Evolutionary conservation across 495 filamentous ascomycete genomes (phyloP), one percentile per base, ranked within the genome.

Genomic region (Talaromyces adpressus): DNA sequence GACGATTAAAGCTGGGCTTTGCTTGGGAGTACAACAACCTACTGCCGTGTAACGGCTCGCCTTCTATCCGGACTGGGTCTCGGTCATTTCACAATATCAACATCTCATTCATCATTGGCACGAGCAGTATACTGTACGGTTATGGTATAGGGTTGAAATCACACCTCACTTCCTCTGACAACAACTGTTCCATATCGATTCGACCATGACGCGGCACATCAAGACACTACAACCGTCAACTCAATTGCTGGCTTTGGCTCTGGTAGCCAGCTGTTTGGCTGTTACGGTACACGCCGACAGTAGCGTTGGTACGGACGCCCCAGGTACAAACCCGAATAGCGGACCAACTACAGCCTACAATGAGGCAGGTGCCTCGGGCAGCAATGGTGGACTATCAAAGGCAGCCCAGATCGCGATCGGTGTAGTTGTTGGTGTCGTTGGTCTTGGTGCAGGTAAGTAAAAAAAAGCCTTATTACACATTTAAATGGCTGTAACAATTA

Each of bases 371-470:
- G 32, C 62, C 11, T 57, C 49, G 36, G 39, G 54, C n/a, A 34
- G 56, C 39, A 64, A 36, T 51, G 53, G 54, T 22, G 56, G 56
- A 47, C 12, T 64, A 59, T 58, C 62, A 51, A 58, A 29, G 41
- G 23, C 52, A 11, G 56, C 52, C 14, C 65, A 66, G 41, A 69
- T 72, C 22, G 70, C 71, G 56, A 71, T 75, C 57, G 73, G 73
- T 0, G 69, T 70, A 6, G 71, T 75, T 0, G 56, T 75, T 2
- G 71, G 73, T 9, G 64, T 66, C 30, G 63, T 72, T 41, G 67
- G 62, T 9, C 57, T 67, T 27, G 64, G 68, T 52, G 68, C 68
- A 2, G 70, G 72, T 75, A 67, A 62, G 70, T 9, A 9, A 18
- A 18, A 18, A 18, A 4, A 0, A 20, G n/a, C 1, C n/a, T 49